A percentile compares a stretch with the other conserved stretches of the same genome.
phyloP scores from a whole-genome alignment of 225 moss, liverwort and hornwort species.

The Rhytidiadelphus loreus region DNA sequence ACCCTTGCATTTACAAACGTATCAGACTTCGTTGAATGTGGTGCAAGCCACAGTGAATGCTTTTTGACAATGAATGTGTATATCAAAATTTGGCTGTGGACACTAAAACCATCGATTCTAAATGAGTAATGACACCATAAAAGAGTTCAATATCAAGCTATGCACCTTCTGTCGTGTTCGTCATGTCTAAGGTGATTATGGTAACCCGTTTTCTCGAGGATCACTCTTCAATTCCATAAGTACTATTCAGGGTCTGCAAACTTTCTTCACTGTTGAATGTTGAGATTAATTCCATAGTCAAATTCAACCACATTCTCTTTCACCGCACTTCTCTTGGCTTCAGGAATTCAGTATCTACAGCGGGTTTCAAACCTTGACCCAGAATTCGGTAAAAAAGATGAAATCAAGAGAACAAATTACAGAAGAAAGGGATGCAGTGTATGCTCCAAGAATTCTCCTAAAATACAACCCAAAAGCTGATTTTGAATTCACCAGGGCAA shows the following conservation, averaged over 20 bases:
- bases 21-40: background rate
- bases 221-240: background rate
- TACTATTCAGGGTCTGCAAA: background rate
- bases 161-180: background rate
- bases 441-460: background rate
- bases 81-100: background rate
- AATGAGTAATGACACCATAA: background rate
- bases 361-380: background rate
- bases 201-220: background rate
- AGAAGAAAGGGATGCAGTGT: background rate
- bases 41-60: background rate
- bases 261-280: background rate
- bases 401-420: background rate
- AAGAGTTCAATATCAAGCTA: background rate
- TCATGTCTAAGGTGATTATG: background rate
- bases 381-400: background rate
- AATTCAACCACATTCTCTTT: background rate
- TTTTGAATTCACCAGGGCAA: background rate
- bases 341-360: background rate
- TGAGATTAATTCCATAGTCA: background rate
- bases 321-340: background rate
- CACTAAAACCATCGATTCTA: background rate
- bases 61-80: background rate
- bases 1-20: background rate
- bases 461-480: background rate